A percentile compares a stretch with the other conserved stretches of the same genome.
Conservation (phyloP, 192 early-diverging fungal genomes). For the Dissophora globulifera region DNA sequence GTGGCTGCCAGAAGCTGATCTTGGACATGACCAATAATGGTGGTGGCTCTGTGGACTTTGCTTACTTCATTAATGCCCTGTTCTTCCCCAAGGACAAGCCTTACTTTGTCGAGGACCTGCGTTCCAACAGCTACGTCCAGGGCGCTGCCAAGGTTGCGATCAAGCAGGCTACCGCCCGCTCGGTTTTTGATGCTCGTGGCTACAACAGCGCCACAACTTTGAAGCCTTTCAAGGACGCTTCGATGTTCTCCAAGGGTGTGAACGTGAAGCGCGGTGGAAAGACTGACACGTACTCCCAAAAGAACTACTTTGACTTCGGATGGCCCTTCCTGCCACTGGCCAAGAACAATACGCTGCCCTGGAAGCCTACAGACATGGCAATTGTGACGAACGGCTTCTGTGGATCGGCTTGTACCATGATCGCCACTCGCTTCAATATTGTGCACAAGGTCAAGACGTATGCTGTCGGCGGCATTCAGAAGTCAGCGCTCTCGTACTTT, state of each 20-base stretch:
- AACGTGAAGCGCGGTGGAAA: slow-evolving; percentile 23
- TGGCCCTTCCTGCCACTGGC: slow-evolving; percentile 49
- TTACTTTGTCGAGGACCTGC: slow-evolving; percentile 41
- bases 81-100: slow-evolving; percentile 50
- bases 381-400: slow-evolving; percentile 57
- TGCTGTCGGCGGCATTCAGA: slow-evolving; percentile 44
- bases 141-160: slow-evolving; percentile 23
- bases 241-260: slow-evolving; percentile 45
- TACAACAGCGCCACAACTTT: slow-evolving; percentile 4
- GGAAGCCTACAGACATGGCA: slow-evolving; percentile 48
- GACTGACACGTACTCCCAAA: slow-evolving; percentile 26
- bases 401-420: slow-evolving; percentile 51
- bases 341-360: slow-evolving; percentile 41
- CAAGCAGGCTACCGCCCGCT: slow-evolving; percentile 5
- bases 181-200: slow-evolving; percentile 36
- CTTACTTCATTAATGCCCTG: slow-evolving; percentile 50
- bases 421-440: slow-evolving; percentile 45
- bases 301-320: slow-evolving; percentile 26
- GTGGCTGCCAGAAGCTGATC: slow-evolving; percentile 51
- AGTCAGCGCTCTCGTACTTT: slow-evolving; percentile 39
- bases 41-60: slow-evolving; percentile 44
- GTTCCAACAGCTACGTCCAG: slow-evolving; percentile 19
- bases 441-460: slow-evolving; percentile 50
- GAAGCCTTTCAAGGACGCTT: slow-evolving; percentile 35
- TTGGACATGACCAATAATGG: slow-evolving; percentile 58